Conservation (phyloP, 768 basidiomycete genomes). For the Glaciozyma antarctica region DNA sequence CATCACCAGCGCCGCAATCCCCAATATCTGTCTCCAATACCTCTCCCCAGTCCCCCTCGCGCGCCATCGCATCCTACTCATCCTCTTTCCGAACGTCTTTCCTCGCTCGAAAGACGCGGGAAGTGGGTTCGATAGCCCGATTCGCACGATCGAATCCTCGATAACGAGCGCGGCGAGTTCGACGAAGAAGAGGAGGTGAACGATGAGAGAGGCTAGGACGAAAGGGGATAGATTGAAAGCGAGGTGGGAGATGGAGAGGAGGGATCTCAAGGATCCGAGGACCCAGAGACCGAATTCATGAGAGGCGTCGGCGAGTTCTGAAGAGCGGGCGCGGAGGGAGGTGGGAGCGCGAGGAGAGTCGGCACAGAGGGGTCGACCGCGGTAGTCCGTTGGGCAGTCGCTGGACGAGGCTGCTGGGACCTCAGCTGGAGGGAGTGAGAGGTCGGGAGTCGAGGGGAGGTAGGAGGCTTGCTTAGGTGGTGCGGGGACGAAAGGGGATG, state of each 20-base stretch:
- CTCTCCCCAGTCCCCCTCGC: neutral
- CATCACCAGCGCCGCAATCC: neutral
- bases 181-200: neutral
- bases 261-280: neutral
- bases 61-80: neutral
- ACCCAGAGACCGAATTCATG: neutral
- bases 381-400: neutral
- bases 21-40: neutral
- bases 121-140: neutral
- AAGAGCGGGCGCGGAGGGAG: neutral
- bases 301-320: conserved; percentile 4
- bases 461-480: neutral
- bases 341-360: neutral
- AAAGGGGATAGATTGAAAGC: neutral
- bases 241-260: neutral
- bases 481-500: neutral
- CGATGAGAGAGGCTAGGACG: neutral
- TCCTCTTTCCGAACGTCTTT: neutral
- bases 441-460: neutral
- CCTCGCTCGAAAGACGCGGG: neutral
- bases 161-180: neutral
- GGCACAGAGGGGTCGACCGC: neutral
- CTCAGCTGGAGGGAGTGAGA: neutral
- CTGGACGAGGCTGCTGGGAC: neutral
- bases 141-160: neutral